Evolutionary conservation across 2,329 filamentous ascomycete species (phyloP).

Genomic region (Periconia sp.): DNA sequence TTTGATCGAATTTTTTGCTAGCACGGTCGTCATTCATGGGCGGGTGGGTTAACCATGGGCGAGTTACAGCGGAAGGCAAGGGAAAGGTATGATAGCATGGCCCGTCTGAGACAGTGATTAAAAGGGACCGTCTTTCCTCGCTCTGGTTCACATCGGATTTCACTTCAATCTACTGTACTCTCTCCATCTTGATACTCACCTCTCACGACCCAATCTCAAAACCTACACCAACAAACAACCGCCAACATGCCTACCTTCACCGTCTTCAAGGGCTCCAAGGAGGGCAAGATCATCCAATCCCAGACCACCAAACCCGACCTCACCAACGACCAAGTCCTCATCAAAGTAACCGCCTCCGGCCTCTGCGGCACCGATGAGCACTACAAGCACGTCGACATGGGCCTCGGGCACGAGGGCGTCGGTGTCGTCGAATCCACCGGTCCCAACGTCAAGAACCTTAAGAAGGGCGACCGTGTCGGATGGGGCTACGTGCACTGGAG

Average conservation of each 20-base stretch:
- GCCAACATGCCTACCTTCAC: conserved; percentile 54
- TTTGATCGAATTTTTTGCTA: not conserved
- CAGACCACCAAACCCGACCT: conserved; percentile 50
- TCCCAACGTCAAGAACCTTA: conserved; percentile 48
- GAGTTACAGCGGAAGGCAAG: too few species aligned
- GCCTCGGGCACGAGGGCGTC: conserved; percentile 58
- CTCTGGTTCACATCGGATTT: not conserved
- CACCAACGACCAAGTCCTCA: conserved; percentile 57
- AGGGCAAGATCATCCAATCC: conserved; percentile 57
- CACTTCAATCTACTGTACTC: not conserved
- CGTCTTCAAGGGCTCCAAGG: conserved; percentile 64
- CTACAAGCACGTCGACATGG: conserved; percentile 48
- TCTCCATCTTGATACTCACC: not conserved
- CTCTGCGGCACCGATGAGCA: conserved; percentile 64
- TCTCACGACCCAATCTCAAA: not conserved
- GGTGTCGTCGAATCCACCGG: conserved; percentile 55
- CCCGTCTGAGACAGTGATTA: not conserved
- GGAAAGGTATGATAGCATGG: too few species aligned
- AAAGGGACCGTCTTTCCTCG: not conserved
- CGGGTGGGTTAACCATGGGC: not conserved
- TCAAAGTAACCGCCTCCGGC: conserved; percentile 67
- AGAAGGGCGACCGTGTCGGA: conserved; percentile 55
- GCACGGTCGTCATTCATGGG: not conserved
- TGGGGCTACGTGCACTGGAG: conserved; percentile 45
- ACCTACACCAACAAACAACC: not conserved